Conservation (phyloP, 2,329 filamentous ascomycete genomes). For the Colletotrichum limetticola region DNA sequence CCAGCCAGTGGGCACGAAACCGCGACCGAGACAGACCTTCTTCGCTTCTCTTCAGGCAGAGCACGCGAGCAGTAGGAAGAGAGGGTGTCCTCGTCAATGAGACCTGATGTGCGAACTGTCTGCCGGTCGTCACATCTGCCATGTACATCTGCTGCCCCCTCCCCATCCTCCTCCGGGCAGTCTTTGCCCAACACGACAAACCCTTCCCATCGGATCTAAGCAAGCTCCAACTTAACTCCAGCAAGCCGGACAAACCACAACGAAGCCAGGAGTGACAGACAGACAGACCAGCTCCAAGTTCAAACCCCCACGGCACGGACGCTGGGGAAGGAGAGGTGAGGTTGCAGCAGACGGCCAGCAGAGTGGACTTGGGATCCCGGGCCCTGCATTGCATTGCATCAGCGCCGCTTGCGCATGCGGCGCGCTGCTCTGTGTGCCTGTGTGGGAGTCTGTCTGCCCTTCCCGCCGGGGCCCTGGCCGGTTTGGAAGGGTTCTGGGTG, state of each 20-base stretch:
- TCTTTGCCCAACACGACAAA: neutral
- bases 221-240: neutral
- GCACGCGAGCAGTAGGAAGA: neutral
- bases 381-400: slow-evolving; percentile 32
- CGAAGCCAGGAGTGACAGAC: neutral
- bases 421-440: neutral
- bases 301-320: slow-evolving; percentile 4
- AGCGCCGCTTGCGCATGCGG: slow-evolving; percentile 14
- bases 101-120: neutral
- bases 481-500: neutral
- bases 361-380: neutral
- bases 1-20: neutral
- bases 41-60: neutral
- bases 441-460: neutral
- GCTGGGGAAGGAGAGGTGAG: too few species aligned
- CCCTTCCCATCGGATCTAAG: neutral
- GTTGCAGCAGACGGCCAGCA: neutral
- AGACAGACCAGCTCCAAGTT: too few species aligned
- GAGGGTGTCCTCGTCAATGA: slow-evolving; percentile 30
- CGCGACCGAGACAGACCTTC: neutral
- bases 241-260: neutral
- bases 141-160: too few species aligned
- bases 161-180: neutral
- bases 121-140: neutral
- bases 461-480: neutral